Evolutionary conservation across 495 filamentous ascomycete species (phyloP).

Genomic region (Penicillium ochrochloron): DNA sequence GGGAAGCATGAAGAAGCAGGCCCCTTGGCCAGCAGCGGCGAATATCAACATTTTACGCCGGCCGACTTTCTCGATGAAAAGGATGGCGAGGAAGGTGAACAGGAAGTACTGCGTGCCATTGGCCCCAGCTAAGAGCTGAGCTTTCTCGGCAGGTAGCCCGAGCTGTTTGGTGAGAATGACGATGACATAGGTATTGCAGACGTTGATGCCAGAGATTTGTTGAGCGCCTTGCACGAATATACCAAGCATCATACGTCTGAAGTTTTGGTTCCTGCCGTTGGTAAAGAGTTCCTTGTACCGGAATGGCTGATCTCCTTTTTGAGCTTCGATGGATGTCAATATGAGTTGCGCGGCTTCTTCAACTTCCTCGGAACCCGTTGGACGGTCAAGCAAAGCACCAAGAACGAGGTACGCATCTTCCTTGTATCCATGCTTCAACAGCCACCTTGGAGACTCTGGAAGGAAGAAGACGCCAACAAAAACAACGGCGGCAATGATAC

Average conservation of each 20-base stretch:
- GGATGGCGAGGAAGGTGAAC: background rate
- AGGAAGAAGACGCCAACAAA: constrained; percentile 52
- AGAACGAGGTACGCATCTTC: constrained; percentile 41
- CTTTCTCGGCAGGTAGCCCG: constrained; percentile 8
- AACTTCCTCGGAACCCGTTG: constrained; percentile 6
- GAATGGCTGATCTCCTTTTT: constrained; percentile 8
- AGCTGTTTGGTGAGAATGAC: constrained; percentile 11
- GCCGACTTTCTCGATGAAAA: too few species aligned
- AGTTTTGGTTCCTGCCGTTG: constrained; percentile 13
- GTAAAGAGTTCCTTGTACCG: constrained; percentile 8
- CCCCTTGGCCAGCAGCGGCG: too few species aligned
- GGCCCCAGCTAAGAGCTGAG: constrained; percentile 15
- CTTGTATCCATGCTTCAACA: constrained; percentile 52
- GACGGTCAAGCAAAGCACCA: constrained; percentile 20
- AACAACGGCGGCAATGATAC: constrained; percentile 55
- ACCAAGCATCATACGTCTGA: constrained; percentile 11
- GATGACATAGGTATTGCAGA: constrained; percentile 14
- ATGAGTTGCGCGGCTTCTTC: constrained; percentile 12
- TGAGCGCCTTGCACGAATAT: constrained; percentile 15
- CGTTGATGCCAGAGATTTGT: constrained; percentile 17
- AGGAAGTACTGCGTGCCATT: constrained; percentile 1
- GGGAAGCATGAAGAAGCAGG: too few species aligned
- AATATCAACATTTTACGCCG: too few species aligned
- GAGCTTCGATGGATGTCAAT: constrained; percentile 14
- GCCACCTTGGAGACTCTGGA: constrained; percentile 61